Evolutionary conservation across 306 rosid species (phyloP).

Genomic region (Mimosa pudica): DNA sequence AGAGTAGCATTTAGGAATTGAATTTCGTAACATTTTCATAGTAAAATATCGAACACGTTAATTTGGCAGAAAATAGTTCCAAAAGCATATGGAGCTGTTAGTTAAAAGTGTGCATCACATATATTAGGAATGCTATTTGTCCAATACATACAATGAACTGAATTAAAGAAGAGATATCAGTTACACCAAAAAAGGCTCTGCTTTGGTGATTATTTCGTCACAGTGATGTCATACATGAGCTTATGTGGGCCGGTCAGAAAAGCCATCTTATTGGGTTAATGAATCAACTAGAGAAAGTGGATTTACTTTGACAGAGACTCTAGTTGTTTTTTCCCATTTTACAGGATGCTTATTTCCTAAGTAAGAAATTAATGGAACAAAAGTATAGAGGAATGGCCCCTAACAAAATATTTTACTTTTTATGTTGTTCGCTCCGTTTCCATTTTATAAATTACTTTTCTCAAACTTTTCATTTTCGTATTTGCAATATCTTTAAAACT

Average conservation of each 20-base stretch:
- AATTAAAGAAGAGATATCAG: too few species aligned
- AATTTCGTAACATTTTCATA: not conserved
- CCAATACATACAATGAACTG: not conserved
- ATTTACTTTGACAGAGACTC: slow-evolving; percentile 6
- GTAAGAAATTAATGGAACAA: not conserved
- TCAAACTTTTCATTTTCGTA: not conserved
- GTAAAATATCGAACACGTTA: slow-evolving; percentile 1
- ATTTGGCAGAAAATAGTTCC: slow-evolving; percentile 20
- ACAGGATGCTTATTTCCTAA: not conserved
- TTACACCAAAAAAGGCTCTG: not conserved
- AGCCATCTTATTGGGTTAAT: not conserved
- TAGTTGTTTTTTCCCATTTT: not conserved
- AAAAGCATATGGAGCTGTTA: not conserved
- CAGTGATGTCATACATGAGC: not conserved
- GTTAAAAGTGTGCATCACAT: not conserved
- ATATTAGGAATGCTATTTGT: not conserved
- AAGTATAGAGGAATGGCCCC: not conserved
- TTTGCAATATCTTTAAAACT: not conserved
- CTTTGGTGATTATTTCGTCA: slow-evolving; percentile 4
- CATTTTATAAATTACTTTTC: not conserved
- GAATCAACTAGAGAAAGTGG: not conserved
- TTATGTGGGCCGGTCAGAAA: slow-evolving; percentile 1
- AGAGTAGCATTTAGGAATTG: slow-evolving; percentile 13
- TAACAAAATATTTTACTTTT: not conserved
- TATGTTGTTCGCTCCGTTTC: not conserved